Evolutionary conservation across 2,329 filamentous ascomycete species (phyloP), one percentile per base, ranked within the genome.

Genomic region (Pleurostoma richardsiae): DNA sequence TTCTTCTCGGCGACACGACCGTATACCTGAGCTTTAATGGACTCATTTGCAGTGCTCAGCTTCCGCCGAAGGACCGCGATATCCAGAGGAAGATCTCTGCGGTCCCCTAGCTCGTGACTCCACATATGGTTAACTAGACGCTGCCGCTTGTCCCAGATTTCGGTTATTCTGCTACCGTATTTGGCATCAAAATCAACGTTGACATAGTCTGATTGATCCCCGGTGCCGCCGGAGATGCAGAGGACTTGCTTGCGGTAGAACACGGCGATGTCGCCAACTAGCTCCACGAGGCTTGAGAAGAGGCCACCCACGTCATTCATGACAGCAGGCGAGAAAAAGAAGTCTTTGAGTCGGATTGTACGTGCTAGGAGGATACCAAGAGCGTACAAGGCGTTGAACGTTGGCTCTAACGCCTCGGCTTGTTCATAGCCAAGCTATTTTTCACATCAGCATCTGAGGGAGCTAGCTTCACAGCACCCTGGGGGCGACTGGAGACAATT

Each of bases 381-480:
- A 46, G 70, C 66, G 41, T 70, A 67, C 0, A 70, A 50, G 1
- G 64, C 62, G 29, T 63, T 59, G 47, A 71, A 70, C 0, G 66
- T 69, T 1, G 68, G 65, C 4, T 65, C 54, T 3, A 71, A 58
- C 2, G 67, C 64, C 26, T 59, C 54, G 6, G 65, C 66, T 49
- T 70, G 67, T 4, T 58, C 51, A 30, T 65, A 64, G 1, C 67
- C 67, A 38, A 70, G 64, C 67, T 70, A 41, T 40, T 19, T n/a
- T 8, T 11, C 10, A 30, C 10, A 6, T 5, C 19, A 19, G 19
- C 19, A 19, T 19, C 19, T 19, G 19, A 19, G 19, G 19, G 19
- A 19, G 19, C 19, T 19, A 19, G 19, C 19, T 19, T 19, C 19
- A 19, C 19, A 19, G 19, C 19, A 19, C 19, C 19, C 19, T 19